Base-by-base conservation (phyloP, 2,329 filamentous ascomycete species). In the Metarhizium guizhouense region DNA sequence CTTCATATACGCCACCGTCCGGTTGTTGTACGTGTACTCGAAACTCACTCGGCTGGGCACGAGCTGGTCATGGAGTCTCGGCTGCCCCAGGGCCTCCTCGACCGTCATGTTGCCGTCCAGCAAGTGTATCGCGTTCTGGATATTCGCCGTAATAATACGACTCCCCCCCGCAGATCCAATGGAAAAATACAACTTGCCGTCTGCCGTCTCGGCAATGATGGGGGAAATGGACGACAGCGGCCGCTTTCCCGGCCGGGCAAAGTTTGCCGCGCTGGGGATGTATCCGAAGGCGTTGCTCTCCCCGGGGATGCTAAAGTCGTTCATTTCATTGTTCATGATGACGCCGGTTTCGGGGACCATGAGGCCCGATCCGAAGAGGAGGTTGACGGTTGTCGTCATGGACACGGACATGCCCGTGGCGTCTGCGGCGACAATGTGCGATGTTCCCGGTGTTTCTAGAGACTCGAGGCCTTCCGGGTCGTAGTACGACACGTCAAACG, bases 61-160 rank as follows among this genome's bases (percentile, higher is more conserved):
- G 6, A 96, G 75, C 72, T 96, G 91, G 64, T 96, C 90, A 64
- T 96, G 91, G 29, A 96, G 68, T 1, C 92, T 75, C 0, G 89
- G 88, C 58, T 80, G 70, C 0, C 79, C 81, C 0, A 96, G 71
- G 0, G 90, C 86, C 51, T 88, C 75, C 0, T 74, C 68, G 0
- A 83, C 75, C 0, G 77, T 83, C 72, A 90, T 73, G 3, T 71
- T 71, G 40, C 81, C 79, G 61, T 95, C 90, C 0, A 96, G 72
- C 0, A 91, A 79, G 62, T 91, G 80, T 65, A 89, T 84, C 4
- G 91, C 74, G 55, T 85, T 86, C 69, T 94, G 90, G n/a, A 91
- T 79, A 0, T 87, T 93, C 0, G 88, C 75, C 0, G 90, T 95
- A 64, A 90, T 93, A 68, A 96, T 96, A 3, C 89, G 79, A 47